Percentiles rank a stretch among this genome's conserved stretches.
phyloP scores from a whole-genome alignment of 257 asterid species.

The Primulina tabacum region DNA sequence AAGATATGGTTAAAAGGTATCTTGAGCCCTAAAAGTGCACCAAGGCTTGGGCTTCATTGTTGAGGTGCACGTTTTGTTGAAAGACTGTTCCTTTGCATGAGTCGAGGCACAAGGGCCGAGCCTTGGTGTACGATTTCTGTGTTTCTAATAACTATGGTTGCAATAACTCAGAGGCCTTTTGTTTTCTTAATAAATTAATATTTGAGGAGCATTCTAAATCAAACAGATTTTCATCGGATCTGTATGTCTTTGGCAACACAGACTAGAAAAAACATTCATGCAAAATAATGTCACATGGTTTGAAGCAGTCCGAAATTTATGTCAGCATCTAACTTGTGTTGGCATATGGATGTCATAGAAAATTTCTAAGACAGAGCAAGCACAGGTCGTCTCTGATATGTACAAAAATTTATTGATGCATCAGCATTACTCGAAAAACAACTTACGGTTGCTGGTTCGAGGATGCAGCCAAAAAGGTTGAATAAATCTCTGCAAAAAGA shows the following conservation, averaged over 20 bases:
- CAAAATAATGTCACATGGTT: neutral
- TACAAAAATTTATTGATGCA: neutral
- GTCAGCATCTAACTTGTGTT: neutral
- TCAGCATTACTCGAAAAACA: conserved; percentile 4
- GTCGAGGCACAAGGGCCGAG: too few relatives aligned
- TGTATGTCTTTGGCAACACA: neutral
- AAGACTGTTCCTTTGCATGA: too few relatives aligned
- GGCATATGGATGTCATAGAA: neutral
- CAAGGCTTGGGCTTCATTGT: neutral
- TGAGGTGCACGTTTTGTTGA: too few relatives aligned
- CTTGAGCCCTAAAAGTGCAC: neutral
- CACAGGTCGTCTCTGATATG: neutral
- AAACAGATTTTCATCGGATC: neutral
- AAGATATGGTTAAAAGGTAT: too few relatives aligned
- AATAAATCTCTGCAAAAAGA: conserved; percentile 50
- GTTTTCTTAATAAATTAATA: neutral
- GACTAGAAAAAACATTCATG: neutral
- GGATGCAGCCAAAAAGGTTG: conserved; percentile 66
- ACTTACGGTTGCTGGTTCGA: conserved; percentile 74
- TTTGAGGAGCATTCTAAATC: neutral
- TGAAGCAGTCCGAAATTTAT: neutral
- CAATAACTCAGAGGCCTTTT: neutral
- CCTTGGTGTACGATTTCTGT: too few relatives aligned
- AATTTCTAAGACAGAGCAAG: neutral
- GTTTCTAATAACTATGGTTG: neutral